Evolutionary conservation across 1,284 basidiomycete species (phyloP).

Genomic region (Ganoderma resinaceum): DNA sequence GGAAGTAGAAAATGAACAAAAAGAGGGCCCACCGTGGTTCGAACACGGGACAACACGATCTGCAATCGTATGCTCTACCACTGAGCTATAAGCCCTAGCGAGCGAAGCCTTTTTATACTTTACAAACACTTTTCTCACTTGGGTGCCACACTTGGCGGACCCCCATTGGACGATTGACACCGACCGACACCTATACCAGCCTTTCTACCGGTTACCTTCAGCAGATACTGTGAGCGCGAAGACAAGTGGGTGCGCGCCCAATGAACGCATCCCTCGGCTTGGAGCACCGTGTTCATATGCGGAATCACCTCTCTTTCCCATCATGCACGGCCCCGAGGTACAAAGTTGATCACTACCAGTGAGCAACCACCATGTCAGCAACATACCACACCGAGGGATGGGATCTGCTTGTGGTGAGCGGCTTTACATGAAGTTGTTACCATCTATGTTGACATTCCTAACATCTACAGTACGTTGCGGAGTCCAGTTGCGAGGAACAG

Average conservation of each 20-base stretch:
- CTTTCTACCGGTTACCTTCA: neutral
- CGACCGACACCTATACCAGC: too few relatives aligned
- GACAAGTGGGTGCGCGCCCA: neutral
- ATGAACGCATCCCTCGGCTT: too few relatives aligned
- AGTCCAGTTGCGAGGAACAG: neutral
- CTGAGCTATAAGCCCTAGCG: conserved; percentile 13
- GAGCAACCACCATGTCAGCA: neutral
- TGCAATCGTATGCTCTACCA: conserved; percentile 19
- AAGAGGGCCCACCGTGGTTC: conserved; percentile 15
- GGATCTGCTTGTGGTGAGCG: neutral
- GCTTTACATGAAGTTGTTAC: neutral
- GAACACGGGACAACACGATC: conserved; percentile 15
- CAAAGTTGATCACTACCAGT: neutral
- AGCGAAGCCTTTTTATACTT: neutral
- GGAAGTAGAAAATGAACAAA: neutral
- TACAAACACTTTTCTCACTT: too few relatives aligned
- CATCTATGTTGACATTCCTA: neutral
- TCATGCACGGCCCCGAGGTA: neutral
- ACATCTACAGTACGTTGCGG: neutral
- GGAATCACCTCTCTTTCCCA: neutral
- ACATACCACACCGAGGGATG: neutral
- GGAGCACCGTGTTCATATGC: too few relatives aligned
- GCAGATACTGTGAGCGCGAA: neutral
- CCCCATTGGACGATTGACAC: too few relatives aligned
- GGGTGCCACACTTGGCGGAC: too few relatives aligned